Conservation (phyloP, 805 yeast genomes). For the Soucietia sequanensis region DNA sequence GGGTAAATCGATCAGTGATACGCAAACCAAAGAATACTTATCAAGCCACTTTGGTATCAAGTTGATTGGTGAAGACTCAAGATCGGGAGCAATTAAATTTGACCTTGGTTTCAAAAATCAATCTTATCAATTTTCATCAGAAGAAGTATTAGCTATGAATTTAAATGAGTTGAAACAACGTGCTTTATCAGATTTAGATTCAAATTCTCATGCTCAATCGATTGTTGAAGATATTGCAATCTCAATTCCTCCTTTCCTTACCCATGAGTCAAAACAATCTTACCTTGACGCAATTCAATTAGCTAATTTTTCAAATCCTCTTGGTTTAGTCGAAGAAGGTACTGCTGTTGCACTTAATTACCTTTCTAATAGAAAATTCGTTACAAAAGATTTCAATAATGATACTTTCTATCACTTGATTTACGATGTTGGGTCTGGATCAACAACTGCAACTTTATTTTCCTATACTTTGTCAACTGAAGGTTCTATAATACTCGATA, state of each 20-base stretch:
- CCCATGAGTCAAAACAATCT: constrained; percentile 65
- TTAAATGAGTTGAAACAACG: constrained; percentile 62
- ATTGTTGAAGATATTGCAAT: constrained; percentile 66
- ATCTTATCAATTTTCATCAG: constrained; percentile 46
- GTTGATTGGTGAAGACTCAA: constrained; percentile 36
- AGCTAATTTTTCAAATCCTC: constrained; percentile 59
- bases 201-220: constrained; percentile 47
- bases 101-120: constrained; percentile 38
- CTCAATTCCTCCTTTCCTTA: constrained; percentile 73
- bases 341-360: constrained; percentile 86
- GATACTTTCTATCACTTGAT: constrained; percentile 61
- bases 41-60: constrained; percentile 61
- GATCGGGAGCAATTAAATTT: constrained; percentile 55
- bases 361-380: constrained; percentile 52
- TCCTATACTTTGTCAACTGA: constrained; percentile 51
- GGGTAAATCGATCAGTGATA: constrained; percentile 58
- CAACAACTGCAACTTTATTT: constrained; percentile 83
- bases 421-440: constrained; percentile 92
- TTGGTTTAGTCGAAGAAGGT: constrained; percentile 83
- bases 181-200: constrained; percentile 60
- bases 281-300: constrained; percentile 68
- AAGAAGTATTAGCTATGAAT: constrained; percentile 85
- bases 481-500: constrained; percentile 48
- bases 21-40: constrained; percentile 46
- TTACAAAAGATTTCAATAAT: constrained; percentile 31